Evolutionary conservation across 768 basidiomycete genomes (phyloP).

Genomic region (Stropharia rugosoannulata): DNA sequence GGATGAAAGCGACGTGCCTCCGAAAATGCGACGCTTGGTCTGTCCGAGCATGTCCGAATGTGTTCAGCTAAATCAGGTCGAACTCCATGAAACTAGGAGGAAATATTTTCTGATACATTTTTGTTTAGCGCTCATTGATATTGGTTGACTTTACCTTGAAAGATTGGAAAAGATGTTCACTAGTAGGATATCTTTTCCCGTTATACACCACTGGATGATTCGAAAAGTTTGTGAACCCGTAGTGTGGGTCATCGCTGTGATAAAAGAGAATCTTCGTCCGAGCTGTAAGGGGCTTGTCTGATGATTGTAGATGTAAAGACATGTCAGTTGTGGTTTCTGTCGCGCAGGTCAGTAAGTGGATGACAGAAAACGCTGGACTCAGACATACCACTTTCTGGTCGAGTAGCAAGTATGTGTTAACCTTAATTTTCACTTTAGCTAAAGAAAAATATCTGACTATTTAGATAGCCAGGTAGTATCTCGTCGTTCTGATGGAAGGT

Average conservation of each 20-base stretch:
- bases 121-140: background rate
- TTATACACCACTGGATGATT: conserved; percentile 60
- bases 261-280: conserved; percentile 55
- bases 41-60: conserved; percentile 61
- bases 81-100: conserved; percentile 53
- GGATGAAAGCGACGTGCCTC: conserved; percentile 66
- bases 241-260: conserved; percentile 60
- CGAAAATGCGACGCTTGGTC: conserved; percentile 63
- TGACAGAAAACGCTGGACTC: too few relatives aligned
- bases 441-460: too few relatives aligned
- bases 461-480: too few relatives aligned
- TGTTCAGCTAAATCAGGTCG: conserved; percentile 67
- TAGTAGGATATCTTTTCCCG: conserved; percentile 68
- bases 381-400: too few relatives aligned
- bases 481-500: too few relatives aligned
- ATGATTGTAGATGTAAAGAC: too few relatives aligned
- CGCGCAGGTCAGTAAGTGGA: too few relatives aligned
- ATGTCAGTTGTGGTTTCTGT: too few relatives aligned
- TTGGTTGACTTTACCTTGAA: conserved; percentile 48
- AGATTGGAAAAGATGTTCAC: conserved; percentile 77
- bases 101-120: background rate
- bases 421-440: too few relatives aligned
- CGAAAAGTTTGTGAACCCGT: conserved; percentile 77
- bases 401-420: too few relatives aligned
- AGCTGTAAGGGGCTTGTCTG: conserved; percentile 3